Evolutionary conservation across 495 filamentous ascomycete genomes (phyloP), one percentile per base, ranked within the genome.

Genomic region (Neurospora sublineolata): DNA sequence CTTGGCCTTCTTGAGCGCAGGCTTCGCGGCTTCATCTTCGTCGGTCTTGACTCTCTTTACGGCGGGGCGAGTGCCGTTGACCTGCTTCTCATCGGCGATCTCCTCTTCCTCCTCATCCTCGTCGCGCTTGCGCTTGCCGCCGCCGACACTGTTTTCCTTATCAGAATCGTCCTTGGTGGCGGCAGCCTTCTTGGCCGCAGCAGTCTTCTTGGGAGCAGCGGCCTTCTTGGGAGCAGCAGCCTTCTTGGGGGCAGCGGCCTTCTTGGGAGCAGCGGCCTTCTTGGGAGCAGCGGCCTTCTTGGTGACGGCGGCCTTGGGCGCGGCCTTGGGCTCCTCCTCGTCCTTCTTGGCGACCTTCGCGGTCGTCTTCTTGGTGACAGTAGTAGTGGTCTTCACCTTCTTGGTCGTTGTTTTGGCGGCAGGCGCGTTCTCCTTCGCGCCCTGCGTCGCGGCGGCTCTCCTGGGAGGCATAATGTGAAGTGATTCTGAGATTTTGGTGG

Each of bases 201-300:
- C 20, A 41, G 74, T 42, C 72, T 75, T 73, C 39, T 72, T 60
- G 36, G 73, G 20, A 38, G 23, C 64, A 9, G 60, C 60, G 37
- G 71, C 37, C 36, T 33, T 23, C 36, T 82, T 84, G 64, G 85
- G 81, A 6, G 81, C 83, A 36, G 84, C 82, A 6, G 77, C 67
- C 69, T 72, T 74, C 68, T 75, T 76, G 23, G 70, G 38, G 0
- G 69, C 36, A 40, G 73, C 72, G 30, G 81, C 77, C 36, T 71
- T 76, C 44, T 82, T 81, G 3, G 74, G 64, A 18, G 70, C 71
- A 27, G 79, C 73, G 6, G 81, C 73, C 75, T 79, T 79, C 46
- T 58, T 52, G 44, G 77, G 68, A 11, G 82, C 83, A 30, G 86
- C 81, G 16, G 75, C 46, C 46, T 71, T 73, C 69, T 74, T 74